Base-by-base conservation (phyloP, 441 rosid genomes). In the Kokia cookei region DNA sequence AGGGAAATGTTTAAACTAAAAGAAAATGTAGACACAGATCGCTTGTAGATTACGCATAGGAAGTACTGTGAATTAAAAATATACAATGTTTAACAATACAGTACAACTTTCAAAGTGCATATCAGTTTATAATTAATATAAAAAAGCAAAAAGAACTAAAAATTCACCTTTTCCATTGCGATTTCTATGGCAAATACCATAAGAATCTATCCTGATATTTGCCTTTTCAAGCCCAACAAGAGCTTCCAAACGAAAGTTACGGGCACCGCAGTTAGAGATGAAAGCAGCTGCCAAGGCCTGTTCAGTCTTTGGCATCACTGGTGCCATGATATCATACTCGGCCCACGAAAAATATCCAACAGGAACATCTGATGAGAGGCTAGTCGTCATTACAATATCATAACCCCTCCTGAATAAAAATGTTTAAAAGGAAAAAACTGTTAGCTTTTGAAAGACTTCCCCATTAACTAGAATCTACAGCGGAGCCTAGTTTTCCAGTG, bases 291-390 rank as follows among this genome's bases (percentile, higher is more conserved):
- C 99, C 58, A 87, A 82, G 76, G 97, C 90, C 69, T 75, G 91
- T 83, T 94, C 96, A 3, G 91, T 88, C 85, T 94, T 94, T 77
- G 94, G 87, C 79, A 86, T 82, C 82, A 89, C 68, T 1, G 94
- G 94, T 29, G 97, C 93, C 98, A 93, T 93, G 62, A 93, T 83
- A 84, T 93, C 90, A 81, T 94, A 94, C 80, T 94, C 94, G 13
- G 93, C 93, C 99, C 99, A 94, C 35, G 99, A 94, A 81, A 93
- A 94, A 69, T 94, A 94, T 66, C 98, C 97, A 73, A 94, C 97
- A 57, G 97, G 98, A 73, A 93, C 94, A 85, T 94, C 97, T 63
- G 98, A 94, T 61, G 96, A 94, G 40, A 93, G 90, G 84, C 98
- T 94, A 32, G 98, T 93, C 14, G 99, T 94, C 99, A 94, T 94